These are phyloP conservation scores for Pyrenula massariospora DNA, from an alignment of 495 filamentous ascomycete genomes.

Conservation along the genomic window DNA sequence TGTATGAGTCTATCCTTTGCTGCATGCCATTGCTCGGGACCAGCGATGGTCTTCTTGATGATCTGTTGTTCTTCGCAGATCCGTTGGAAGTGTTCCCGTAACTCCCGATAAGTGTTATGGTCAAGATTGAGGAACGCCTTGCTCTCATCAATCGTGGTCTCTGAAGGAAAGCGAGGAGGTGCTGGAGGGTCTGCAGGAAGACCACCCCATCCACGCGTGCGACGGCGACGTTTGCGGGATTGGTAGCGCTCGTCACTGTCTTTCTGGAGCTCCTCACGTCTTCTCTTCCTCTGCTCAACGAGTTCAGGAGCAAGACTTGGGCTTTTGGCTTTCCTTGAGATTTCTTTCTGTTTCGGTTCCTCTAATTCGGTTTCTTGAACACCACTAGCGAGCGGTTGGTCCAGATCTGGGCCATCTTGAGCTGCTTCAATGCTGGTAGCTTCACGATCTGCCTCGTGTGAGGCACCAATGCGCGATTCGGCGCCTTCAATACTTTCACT, in stretches of 20 bases:
- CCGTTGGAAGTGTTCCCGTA: constrained; percentile 54
- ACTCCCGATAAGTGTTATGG: constrained; percentile 44
- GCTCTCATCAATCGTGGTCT: constrained; percentile 71
- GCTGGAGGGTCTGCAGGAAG: constrained; percentile 62
- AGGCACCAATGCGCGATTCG: neutral
- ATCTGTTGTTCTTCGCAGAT: constrained; percentile 57
- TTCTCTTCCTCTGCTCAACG: constrained; percentile 41
- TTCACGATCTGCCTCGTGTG: neutral
- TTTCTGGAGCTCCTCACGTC: constrained; percentile 42
- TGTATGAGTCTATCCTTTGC: constrained; percentile 58
- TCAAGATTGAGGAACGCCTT: constrained; percentile 58
- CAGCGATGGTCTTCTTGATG: constrained; percentile 62
- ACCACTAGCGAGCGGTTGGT: constrained; percentile 27
- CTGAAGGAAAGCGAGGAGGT: constrained; percentile 68
- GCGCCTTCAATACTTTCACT: neutral
- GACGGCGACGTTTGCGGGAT: constrained; percentile 57
- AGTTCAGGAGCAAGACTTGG: constrained; percentile 39
- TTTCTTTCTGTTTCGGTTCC: constrained; percentile 14
- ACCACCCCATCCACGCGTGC: constrained; percentile 59
- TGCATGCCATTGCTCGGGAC: constrained; percentile 60
- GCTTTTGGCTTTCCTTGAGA: constrained; percentile 12
- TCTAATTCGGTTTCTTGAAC: constrained; percentile 29
- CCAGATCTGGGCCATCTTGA: constrained; percentile 19
- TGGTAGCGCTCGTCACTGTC: constrained; percentile 55
- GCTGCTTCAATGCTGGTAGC: constrained; percentile 8